These are phyloP conservation scores for Hirsutella thompsonii DNA, from an alignment of 2,329 filamentous ascomycete species.

Conservation along the genomic window DNA sequence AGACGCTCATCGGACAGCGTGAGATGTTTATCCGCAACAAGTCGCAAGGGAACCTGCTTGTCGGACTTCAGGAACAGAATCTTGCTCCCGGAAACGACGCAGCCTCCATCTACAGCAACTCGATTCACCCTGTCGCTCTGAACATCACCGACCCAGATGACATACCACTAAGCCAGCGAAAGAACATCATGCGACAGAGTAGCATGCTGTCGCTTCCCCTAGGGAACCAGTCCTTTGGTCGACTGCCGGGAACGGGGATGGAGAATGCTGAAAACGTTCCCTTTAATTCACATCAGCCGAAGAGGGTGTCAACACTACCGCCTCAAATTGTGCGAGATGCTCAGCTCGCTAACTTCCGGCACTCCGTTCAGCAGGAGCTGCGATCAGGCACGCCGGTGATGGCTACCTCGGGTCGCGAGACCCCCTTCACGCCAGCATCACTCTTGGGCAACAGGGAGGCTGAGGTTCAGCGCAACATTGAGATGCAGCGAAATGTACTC, in stretches of 20 bases:
- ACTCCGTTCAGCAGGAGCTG: constrained; percentile 51
- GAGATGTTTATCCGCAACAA: constrained; percentile 41
- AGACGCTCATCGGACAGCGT: constrained; percentile 42
- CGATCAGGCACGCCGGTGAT: constrained; percentile 25
- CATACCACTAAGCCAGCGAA: constrained; percentile 58
- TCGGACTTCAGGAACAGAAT: constrained; percentile 13
- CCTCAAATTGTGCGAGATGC: constrained; percentile 36
- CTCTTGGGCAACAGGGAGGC: constrained; percentile 21
- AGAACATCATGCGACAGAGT: constrained; percentile 43
- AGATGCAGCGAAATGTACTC: constrained; percentile 40
- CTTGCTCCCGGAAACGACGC: constrained; percentile 24
- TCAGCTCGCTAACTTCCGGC: constrained; percentile 54
- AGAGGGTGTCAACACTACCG: constrained; percentile 29
- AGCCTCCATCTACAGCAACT: constrained; percentile 25
- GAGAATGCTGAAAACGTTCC: constrained; percentile 19
- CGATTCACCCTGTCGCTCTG: constrained; percentile 15
- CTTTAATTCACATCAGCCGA: constrained; percentile 44
- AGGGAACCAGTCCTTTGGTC: background rate
- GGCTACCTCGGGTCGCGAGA: constrained; percentile 21
- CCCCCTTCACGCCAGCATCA: constrained; percentile 21
- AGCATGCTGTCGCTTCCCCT: constrained; percentile 22
- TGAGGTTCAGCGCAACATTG: constrained; percentile 34
- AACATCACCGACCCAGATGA: constrained; percentile 44
- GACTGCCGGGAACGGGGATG: constrained; percentile 4
- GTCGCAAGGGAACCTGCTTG: constrained; percentile 27